phyloP scores from a whole-genome alignment of 108 stramenopile species.

The Fragilariopsis cylindrus region DNA sequence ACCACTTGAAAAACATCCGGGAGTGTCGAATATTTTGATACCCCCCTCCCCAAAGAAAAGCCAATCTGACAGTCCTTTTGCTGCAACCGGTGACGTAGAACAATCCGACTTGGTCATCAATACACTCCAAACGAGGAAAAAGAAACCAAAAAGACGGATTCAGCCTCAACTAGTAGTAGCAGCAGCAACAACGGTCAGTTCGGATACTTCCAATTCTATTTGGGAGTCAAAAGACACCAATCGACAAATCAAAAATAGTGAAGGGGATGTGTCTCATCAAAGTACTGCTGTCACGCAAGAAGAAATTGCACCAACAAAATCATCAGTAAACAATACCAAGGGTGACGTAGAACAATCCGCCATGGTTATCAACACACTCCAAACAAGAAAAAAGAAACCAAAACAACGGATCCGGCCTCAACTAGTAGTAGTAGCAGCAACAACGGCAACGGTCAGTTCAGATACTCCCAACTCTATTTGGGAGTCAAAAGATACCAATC shows the following conservation, averaged over 20 bases:
- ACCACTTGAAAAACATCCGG: constrained; percentile 32
- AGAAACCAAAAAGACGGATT: constrained; percentile 24
- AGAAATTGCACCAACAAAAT: not conserved
- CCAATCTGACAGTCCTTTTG: not conserved
- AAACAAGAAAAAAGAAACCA: constrained; percentile 23
- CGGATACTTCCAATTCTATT: too few species aligned
- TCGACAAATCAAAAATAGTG: not conserved
- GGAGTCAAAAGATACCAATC: too few species aligned
- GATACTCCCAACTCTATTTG: too few species aligned
- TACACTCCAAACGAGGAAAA: constrained; percentile 22
- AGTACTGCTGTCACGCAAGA: not conserved
- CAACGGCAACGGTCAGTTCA: not conserved
- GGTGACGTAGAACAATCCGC: constrained; percentile 3
- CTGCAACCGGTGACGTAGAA: too few species aligned
- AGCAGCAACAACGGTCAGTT: not conserved
- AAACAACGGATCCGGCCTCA: constrained; percentile 3
- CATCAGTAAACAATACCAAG: not conserved
- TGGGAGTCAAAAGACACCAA: too few species aligned
- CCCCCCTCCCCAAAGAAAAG: constrained; percentile 11
- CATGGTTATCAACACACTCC: constrained; percentile 18
- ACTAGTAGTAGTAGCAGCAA: not conserved
- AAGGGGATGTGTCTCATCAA: not conserved
- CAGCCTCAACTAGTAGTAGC: constrained; percentile 13
- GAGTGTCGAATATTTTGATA: constrained; percentile 16
- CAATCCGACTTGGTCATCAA: not conserved